These are phyloP conservation scores for Agapanthus africanus DNA, from an alignment of 106 monocot species.

Conservation along the genomic window DNA sequence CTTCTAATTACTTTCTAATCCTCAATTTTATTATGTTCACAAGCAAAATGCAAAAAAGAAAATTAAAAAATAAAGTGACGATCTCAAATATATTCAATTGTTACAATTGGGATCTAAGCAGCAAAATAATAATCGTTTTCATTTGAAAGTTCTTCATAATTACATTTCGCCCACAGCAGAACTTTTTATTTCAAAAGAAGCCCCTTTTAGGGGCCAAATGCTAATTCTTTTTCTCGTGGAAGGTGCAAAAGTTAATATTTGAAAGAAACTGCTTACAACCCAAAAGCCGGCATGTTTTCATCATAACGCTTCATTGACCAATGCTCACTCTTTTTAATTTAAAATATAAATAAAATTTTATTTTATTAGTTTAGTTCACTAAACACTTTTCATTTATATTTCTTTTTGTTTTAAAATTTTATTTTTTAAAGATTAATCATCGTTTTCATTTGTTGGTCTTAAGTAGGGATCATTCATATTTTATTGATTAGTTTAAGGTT, in stretches of 20 bases:
- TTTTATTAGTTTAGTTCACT: conserved; percentile 3
- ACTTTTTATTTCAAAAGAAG: neutral
- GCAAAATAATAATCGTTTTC: too few relatives aligned
- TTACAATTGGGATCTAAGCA: too few relatives aligned
- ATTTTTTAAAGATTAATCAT: neutral
- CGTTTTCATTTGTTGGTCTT: conserved; percentile 2
- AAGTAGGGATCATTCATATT: neutral
- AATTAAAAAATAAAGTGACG: too few relatives aligned
- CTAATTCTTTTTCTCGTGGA: neutral
- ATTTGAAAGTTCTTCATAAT: too few relatives aligned
- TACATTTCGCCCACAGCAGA: neutral
- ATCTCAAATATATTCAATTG: too few relatives aligned
- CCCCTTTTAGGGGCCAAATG: conserved; percentile 2
- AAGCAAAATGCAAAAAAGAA: too few relatives aligned
- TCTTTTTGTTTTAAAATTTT: too few relatives aligned
- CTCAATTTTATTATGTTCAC: too few relatives aligned
- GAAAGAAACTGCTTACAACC: conserved; percentile 4
- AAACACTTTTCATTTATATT: neutral
- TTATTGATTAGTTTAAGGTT: conserved; percentile 7
- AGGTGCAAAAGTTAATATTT: neutral
- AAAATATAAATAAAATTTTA: too few relatives aligned
- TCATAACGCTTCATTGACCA: conserved; percentile 12
- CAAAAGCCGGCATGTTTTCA: conserved; percentile 19
- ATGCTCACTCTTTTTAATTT: conserved; percentile 4
- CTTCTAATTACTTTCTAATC: too few relatives aligned